Conservation (phyloP, 495 filamentous ascomycete species). For the Annulohypoxylon stygium region DNA sequence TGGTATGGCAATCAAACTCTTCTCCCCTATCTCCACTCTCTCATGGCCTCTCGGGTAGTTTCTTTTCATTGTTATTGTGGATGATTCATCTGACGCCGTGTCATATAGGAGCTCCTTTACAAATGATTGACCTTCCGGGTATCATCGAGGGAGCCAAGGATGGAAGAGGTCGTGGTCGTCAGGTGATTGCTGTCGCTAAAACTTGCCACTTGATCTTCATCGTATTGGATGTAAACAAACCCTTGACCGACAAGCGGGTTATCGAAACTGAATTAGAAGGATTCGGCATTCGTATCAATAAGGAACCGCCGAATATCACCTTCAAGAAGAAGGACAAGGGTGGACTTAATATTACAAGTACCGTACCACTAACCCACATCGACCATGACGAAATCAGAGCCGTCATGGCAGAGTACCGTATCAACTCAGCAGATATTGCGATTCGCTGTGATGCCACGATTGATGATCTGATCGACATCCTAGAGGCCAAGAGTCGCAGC, state of each 20-base stretch:
- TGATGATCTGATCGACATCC: conserved; percentile 91
- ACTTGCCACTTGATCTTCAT: conserved; percentile 99
- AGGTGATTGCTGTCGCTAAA: conserved; percentile 98
- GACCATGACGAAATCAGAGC: conserved; percentile 97
- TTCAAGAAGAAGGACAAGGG: conserved; percentile 99
- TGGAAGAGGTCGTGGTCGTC: conserved; percentile 96
- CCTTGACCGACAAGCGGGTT: conserved; percentile 93
- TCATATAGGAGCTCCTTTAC: conserved; percentile 81
- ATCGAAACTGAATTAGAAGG: conserved; percentile 98
- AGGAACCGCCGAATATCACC: conserved; percentile 94
- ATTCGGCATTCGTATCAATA: conserved; percentile 98
- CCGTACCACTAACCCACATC: conserved; percentile 90
- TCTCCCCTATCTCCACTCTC: conserved; percentile 22
- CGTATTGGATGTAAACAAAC: conserved; percentile 98
- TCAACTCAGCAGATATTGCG: conserved; percentile 95
- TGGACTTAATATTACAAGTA: conserved; percentile 93
- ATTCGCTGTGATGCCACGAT: conserved; percentile 93
- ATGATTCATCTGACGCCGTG: conserved; percentile 23
- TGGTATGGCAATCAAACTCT: conserved; percentile 56
- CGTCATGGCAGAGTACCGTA: conserved; percentile 96
- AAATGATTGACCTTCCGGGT: conserved; percentile 98
- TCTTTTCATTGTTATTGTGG: conserved; percentile 12
- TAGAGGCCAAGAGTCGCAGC: conserved; percentile 93
- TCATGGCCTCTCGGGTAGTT: background rate
- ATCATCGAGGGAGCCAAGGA: conserved; percentile 99